Evolutionary conservation across 1,284 basidiomycete genomes (phyloP).

Genomic region (Cryptococcus hybrid): DNA sequence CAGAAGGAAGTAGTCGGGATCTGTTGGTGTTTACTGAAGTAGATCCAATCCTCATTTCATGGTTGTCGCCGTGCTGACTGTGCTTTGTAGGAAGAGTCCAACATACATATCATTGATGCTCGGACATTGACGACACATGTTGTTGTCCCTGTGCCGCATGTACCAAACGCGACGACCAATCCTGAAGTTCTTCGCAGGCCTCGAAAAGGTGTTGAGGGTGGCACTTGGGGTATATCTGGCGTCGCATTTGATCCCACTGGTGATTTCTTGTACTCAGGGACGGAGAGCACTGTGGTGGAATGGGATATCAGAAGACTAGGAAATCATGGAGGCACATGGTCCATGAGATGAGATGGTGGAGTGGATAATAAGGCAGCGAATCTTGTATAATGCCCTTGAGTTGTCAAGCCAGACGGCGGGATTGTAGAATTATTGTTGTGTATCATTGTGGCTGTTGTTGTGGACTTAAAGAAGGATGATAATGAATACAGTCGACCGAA

Average conservation of each 20-base stretch:
- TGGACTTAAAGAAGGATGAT: not conserved
- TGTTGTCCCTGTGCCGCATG: constrained; percentile 39
- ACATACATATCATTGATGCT: constrained; percentile 51
- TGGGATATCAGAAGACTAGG: constrained; percentile 45
- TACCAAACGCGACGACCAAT: constrained; percentile 10
- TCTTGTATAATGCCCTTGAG: not conserved
- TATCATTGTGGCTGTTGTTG: not conserved
- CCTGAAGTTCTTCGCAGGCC: constrained; percentile 1
- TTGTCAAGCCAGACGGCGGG: too few relatives aligned
- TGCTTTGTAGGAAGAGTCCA: constrained; percentile 34
- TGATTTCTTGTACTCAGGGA: constrained; percentile 48
- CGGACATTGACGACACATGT: constrained; percentile 47
- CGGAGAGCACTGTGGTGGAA: constrained; percentile 48
- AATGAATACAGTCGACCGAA: too few relatives aligned
- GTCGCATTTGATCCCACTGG: constrained; percentile 47
- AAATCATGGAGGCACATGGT: constrained; percentile 37
- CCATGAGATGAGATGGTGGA: constrained; percentile 14
- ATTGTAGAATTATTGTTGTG: too few relatives aligned
- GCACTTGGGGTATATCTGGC: constrained; percentile 43
- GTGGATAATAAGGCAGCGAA: not conserved
- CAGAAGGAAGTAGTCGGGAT: constrained; percentile 45
- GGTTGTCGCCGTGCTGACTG: not conserved
- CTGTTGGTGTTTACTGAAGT: constrained; percentile 49
- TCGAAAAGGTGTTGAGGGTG: constrained; percentile 23
- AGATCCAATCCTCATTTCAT: constrained; percentile 1